A percentile compares a stretch with the other conserved stretches of the same genome.
phyloP scores from a whole-genome alignment of 352 stramenopile genomes.

The Phytophthora kernoviae region DNA sequence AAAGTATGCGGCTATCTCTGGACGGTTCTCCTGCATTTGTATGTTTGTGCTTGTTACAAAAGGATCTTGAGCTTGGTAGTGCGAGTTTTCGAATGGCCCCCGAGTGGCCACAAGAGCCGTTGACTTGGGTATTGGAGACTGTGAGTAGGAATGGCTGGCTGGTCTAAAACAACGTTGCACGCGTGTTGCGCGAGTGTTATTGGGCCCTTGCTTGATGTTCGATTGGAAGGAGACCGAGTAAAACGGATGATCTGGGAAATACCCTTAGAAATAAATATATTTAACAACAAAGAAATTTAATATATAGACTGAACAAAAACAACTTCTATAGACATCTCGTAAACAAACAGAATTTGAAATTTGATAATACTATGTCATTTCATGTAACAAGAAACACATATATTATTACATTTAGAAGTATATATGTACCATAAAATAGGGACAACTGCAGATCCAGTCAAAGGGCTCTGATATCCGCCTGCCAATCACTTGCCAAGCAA shows the following conservation, averaged over 20 bases:
- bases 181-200: constrained; percentile 23
- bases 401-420: too few species aligned
- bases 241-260: too few species aligned
- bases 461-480: constrained; percentile 14
- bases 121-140: background rate
- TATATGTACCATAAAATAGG: constrained; percentile 6
- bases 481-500: background rate
- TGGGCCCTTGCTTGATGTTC: constrained; percentile 15
- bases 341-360: too few species aligned
- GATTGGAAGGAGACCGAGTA: constrained; percentile 14
- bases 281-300: too few species aligned
- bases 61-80: background rate
- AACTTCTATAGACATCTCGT: too few species aligned
- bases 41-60: background rate
- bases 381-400: too few species aligned
- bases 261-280: too few species aligned
- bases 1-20: constrained; percentile 64
- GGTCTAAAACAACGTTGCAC: constrained; percentile 13
- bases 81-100: background rate
- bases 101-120: background rate
- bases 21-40: constrained; percentile 47
- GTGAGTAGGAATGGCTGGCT: constrained; percentile 4
- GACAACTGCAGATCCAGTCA: constrained; percentile 13
- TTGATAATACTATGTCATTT: too few species aligned
- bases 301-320: too few species aligned